Evolutionary conservation across 768 basidiomycete species (phyloP), one percentile per base, ranked within the genome.

Genomic region (Leccinum disarticulatum): DNA sequence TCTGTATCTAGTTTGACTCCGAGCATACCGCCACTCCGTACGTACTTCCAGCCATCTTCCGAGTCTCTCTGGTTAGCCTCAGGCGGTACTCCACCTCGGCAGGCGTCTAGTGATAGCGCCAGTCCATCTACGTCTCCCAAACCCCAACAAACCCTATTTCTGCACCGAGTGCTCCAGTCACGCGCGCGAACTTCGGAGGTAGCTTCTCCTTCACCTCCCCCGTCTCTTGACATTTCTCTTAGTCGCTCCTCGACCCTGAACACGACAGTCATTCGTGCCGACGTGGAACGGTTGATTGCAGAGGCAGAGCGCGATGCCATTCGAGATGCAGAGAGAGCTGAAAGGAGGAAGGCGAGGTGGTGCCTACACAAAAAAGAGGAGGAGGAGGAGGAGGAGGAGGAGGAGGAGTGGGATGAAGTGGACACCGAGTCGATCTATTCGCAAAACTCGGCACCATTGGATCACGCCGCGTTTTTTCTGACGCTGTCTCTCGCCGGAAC

Each of bases 401-500:
- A 58, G 9, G 61, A 35, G 0, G 58, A 51, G 11, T 62, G 31
- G 58, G 57, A 28, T 2, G 55, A 55, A 6, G 31, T 10, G 19
- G 48, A 59, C n/a, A n/a, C 55, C 0, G 59, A 38, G 8, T 74
- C 72, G 0, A 14, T 50, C 6, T 72, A 72, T 52, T 72, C 72
- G 4, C 70, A 72, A 55, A 33, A 14, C 6, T 72, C 72, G 38
- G 70, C 68, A 13, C 38, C 55, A 1, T 1, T 61, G 4, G 65
- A 70, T 19, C 65, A 70, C 25, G 13, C 58, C 4, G 15, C 25
- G 2, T 57, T 50, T 10, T 30, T 62, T 41, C 62, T 22, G 59
- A 56, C 2, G 41, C 52, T 14, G 1, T 36, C 27, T 54, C 66
- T 49, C 55, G 53, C 46, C 60, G 35, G 22, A 47, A 50, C 11